Evolutionary conservation across 106 monocot genomes (phyloP).

Genomic region (Xerophyta viscosa): DNA sequence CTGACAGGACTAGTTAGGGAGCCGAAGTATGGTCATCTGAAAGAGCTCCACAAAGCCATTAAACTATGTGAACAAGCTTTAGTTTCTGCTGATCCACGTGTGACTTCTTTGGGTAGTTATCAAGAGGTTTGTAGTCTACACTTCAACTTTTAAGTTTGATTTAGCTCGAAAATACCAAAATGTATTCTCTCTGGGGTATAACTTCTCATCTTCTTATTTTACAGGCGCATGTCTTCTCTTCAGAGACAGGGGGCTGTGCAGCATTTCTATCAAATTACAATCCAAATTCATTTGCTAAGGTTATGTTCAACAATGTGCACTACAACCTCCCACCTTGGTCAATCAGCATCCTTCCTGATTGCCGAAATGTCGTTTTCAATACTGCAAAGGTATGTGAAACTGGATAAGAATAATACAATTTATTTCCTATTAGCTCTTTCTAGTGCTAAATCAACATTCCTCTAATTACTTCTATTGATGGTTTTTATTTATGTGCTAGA

Average conservation of each 20-base stretch:
- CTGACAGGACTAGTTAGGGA: constrained; percentile 63
- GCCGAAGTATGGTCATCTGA: constrained; percentile 92
- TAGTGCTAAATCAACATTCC: neutral
- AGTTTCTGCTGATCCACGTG: constrained; percentile 74
- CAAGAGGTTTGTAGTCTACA: constrained; percentile 42
- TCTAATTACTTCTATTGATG: neutral
- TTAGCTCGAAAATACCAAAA: no score
- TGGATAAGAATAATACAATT: no score
- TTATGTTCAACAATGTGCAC: constrained; percentile 85
- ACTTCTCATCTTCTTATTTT: neutral
- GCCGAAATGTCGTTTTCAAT: constrained; percentile 80
- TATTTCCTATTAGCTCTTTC: no score
- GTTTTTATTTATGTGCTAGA: no score
- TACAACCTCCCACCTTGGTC: constrained; percentile 95
- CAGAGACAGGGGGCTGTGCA: constrained; percentile 64
- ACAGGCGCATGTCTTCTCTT: constrained; percentile 83
- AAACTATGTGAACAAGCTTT: constrained; percentile 86
- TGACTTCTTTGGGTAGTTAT: constrained; percentile 67
- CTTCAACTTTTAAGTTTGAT: neutral
- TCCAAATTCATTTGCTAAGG: constrained; percentile 47
- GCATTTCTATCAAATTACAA: constrained; percentile 91
- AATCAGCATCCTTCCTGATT: constrained; percentile 94
- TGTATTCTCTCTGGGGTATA: no score
- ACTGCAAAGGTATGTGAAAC: constrained; percentile 77
- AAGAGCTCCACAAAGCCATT: constrained; percentile 79